Evolutionary conservation across 2,329 filamentous ascomycete species (phyloP), one percentile per base, ranked within the genome.

Genomic region (Penicillium sp.): DNA sequence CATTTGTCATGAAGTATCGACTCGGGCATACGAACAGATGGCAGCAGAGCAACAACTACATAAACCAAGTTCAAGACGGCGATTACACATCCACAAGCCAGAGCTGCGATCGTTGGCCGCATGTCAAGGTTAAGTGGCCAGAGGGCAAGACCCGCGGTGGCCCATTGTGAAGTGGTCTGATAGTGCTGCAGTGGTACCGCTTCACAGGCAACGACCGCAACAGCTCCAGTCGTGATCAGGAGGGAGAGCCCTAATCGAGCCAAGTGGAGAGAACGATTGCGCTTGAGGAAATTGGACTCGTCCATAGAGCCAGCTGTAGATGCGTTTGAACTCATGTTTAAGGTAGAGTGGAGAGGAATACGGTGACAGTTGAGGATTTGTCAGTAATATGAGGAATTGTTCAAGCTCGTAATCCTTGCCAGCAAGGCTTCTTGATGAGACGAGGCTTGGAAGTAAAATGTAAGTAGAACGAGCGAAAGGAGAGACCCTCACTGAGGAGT

Each of bases 41-140:
- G 72, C 14, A 78, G 55, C 39, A 76, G 62, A 22, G 74, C 69
- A 8, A 65, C 58, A 4, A 69, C 39, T 11, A 76, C 67, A 59
- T 77, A 78, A 15, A 72, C 60, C 52, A 74, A 38, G 11, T 71
- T 72, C 54, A 73, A 61, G 5, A 72, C 60, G 3, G 71, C 64
- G 43, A 79, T 69, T 5, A 80, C 67, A n/a, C 68, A 68, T 5
- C 75, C 76, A 48, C 75, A 75, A 3, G 71, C 65, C 37, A 81
- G 60, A 0, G 74, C 63, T 15, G 73, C 75, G 17, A 75, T 67
- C 0, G 75, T 76, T 12, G 77, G 77, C 22, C 75, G 73, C 11
- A 77, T 35, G 59, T 80, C 77, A 49, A 80, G 63, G 57, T 79
- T 75, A 57, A 73, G 56, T 3, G 78, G 78, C 78, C 78, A 81